These are phyloP conservation scores for Apiospora marii DNA, from an alignment of 2,329 filamentous ascomycete genomes.

Conservation along the genomic window DNA sequence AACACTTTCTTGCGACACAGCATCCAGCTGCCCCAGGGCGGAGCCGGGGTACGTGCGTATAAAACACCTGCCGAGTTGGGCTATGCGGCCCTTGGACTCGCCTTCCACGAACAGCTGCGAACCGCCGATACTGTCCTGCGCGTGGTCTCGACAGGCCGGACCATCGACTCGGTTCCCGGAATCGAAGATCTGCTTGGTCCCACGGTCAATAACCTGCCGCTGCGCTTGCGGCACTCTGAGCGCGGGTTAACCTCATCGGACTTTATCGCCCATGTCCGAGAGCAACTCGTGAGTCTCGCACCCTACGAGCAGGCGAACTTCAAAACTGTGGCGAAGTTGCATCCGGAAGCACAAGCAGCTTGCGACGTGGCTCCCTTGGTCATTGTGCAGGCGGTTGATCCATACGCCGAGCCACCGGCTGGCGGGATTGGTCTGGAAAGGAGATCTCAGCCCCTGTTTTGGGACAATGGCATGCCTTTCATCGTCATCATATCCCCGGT, in stretches of 20 bases:
- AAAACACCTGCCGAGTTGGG: constrained; percentile 2
- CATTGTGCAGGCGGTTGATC: neutral
- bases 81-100: neutral
- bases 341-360: neutral
- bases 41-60: neutral
- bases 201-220: constrained; percentile 1
- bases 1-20: neutral
- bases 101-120: neutral
- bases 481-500: neutral
- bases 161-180: neutral
- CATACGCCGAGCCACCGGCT: neutral
- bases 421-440: constrained; percentile 11
- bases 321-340: neutral
- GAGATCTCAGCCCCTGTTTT: neutral
- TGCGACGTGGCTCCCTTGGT: neutral
- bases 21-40: neutral
- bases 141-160: neutral
- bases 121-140: constrained; percentile 1
- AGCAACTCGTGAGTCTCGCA: neutral
- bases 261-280: neutral
- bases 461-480: neutral
- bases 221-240: neutral
- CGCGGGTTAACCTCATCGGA: neutral
- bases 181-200: constrained; percentile 6
- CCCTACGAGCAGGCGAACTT: constrained; percentile 1